Percentiles rank a stretch among this genome's conserved stretches.
Evolutionary conservation across 768 basidiomycete species (phyloP).

Genomic region (Collybia mongolica): DNA sequence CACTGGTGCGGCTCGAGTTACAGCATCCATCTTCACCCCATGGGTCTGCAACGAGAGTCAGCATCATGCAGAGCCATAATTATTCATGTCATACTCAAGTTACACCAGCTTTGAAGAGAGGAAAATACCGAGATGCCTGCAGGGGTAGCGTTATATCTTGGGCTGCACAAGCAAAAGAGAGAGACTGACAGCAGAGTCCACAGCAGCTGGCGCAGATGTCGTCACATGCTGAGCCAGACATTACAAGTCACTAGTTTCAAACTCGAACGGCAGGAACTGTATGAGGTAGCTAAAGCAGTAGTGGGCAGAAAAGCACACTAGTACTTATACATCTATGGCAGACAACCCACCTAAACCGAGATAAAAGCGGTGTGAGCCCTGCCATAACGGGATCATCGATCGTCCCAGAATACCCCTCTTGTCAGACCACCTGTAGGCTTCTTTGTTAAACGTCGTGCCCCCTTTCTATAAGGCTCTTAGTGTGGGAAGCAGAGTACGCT

Average conservation of each 20-base stretch:
- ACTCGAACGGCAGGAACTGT: neutral
- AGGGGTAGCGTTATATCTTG: neutral
- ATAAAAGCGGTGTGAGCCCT: no score
- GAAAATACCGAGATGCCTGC: slow-evolving; percentile 6
- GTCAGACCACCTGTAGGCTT: no score
- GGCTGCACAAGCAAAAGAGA: neutral
- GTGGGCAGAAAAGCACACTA: no score
- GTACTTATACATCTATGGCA: no score
- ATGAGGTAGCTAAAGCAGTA: no score
- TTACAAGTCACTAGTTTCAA: neutral
- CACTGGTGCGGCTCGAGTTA: slow-evolving; percentile 26
- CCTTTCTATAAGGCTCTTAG: no score
- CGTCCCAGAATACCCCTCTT: no score
- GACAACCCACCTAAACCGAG: no score
- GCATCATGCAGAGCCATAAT: no score
- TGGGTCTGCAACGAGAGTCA: slow-evolving; percentile 16
- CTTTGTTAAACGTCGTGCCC: no score
- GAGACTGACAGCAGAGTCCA: neutral
- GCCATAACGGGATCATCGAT: no score
- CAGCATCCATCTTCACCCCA: slow-evolving; percentile 30
- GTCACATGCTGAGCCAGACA: neutral
- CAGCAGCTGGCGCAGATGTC: neutral
- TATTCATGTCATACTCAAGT: neutral
- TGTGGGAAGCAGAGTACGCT: no score
- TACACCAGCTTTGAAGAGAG: slow-evolving; percentile 1